phyloP scores from a whole-genome alignment of 768 basidiomycete species.

The Lyophyllum atratum region DNA sequence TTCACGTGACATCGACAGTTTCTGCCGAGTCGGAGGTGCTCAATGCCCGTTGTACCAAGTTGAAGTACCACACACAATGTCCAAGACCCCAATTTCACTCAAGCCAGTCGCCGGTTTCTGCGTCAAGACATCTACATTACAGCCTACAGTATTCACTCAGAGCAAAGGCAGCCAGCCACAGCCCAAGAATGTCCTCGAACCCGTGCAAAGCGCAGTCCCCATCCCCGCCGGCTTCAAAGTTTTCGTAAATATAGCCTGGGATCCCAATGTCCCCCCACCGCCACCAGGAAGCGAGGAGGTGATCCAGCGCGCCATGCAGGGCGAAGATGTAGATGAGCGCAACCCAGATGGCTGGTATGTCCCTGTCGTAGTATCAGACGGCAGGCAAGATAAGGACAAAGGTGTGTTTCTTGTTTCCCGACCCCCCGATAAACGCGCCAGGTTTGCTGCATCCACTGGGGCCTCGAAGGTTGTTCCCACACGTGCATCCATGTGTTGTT shows the following conservation, averaged over 20 bases:
- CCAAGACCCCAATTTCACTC: conserved; percentile 37
- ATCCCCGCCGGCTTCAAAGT: conserved; percentile 58
- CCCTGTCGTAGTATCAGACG: conserved; percentile 72
- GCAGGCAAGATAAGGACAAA: conserved; percentile 67
- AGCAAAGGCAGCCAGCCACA: conserved; percentile 9
- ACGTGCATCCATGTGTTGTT: neutral
- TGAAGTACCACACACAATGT: conserved; percentile 15
- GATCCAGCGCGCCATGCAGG: conserved; percentile 59
- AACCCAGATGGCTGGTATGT: conserved; percentile 56
- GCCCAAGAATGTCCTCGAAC: conserved; percentile 28
- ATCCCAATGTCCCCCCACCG: conserved; percentile 66
- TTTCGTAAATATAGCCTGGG: conserved; percentile 78
- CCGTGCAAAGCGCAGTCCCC: conserved; percentile 23
- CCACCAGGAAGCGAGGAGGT: conserved; percentile 59
- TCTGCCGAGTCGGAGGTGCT: neutral
- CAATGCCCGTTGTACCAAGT: conserved; percentile 2
- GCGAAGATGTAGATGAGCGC: conserved; percentile 42
- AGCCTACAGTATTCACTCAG: conserved; percentile 38
- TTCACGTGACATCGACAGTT: neutral
- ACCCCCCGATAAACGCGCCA: neutral
- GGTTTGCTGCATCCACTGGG: neutral
- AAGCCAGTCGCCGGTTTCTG: conserved; percentile 71
- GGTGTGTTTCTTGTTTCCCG: conserved; percentile 38
- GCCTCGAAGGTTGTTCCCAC: conserved; percentile 11
- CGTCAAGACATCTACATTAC: conserved; percentile 56